phyloP scores from a whole-genome alignment of 2,329 filamentous ascomycete genomes.

The Colletotrichum truncatum region DNA sequence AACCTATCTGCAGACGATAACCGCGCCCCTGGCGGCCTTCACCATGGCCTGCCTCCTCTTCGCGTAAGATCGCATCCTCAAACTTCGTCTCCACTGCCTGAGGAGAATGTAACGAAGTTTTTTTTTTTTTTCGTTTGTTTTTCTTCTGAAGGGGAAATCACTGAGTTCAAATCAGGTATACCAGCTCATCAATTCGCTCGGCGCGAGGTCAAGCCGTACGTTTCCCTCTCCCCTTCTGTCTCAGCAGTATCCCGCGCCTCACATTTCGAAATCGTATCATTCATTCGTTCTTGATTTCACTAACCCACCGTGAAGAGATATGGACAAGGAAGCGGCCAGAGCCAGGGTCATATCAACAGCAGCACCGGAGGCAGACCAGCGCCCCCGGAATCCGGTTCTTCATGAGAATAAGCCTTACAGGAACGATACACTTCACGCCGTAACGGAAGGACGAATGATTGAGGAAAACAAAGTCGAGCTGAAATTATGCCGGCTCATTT shows the following conservation, averaged over 20 bases:
- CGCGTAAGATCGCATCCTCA: conserved; percentile 43
- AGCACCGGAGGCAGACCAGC: neutral
- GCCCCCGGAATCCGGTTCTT: neutral
- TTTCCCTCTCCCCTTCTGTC: neutral
- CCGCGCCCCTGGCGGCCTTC: conserved; percentile 61
- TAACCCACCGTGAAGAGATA: neutral
- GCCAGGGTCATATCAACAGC: conserved; percentile 8
- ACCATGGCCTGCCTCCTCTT: conserved; percentile 63
- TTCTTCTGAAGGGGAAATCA: neutral
- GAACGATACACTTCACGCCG: too few relatives aligned
- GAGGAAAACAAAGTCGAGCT: neutral
- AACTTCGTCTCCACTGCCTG: neutral
- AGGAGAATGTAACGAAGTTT: too few relatives aligned
- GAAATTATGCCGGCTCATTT: neutral
- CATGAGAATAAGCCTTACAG: neutral
- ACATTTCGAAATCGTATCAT: neutral
- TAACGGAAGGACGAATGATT: neutral
- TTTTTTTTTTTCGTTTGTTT: too few relatives aligned
- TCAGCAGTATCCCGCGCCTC: neutral
- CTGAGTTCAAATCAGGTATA: conserved; percentile 41
- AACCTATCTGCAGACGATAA: conserved; percentile 46
- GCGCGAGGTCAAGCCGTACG: conserved; percentile 46
- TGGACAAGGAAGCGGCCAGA: conserved; percentile 1
- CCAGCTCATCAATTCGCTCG: conserved; percentile 50
- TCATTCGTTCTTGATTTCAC: neutral